Conservation (phyloP, 2,329 filamentous ascomycete species). For the Ceratocystiopsis sp. region DNA sequence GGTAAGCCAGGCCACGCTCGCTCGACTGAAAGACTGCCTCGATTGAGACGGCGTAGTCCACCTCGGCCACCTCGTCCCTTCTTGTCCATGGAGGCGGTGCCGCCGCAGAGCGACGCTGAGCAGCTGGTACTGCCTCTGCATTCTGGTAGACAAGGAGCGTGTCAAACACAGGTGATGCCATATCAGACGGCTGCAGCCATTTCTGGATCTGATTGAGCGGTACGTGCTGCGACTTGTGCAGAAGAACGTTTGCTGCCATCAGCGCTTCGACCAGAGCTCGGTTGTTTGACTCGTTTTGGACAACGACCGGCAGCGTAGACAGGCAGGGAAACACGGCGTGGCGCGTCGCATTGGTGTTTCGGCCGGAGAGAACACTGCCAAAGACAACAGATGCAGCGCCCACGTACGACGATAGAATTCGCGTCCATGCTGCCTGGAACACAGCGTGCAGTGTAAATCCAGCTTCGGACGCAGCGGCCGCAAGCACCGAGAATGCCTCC, state of each 20-base stretch:
- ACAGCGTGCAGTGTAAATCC: constrained; percentile 62
- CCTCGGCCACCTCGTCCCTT: constrained; percentile 46
- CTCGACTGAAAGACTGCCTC: constrained; percentile 46
- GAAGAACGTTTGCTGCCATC: constrained; percentile 44
- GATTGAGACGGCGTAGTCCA: constrained; percentile 67
- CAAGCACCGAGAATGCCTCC: constrained; percentile 28
- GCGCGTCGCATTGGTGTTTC: constrained; percentile 42
- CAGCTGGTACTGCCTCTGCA: constrained; percentile 11
- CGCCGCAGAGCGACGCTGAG: constrained; percentile 10
- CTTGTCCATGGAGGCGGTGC: constrained; percentile 33
- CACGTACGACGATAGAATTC: constrained; percentile 56
- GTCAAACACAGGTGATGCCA: constrained; percentile 49
- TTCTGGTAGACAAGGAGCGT: constrained; percentile 76
- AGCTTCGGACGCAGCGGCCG: constrained; percentile 33
- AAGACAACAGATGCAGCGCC: constrained; percentile 62
- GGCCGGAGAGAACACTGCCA: constrained; percentile 64
- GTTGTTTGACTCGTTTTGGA: constrained; percentile 37
- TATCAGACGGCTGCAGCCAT: constrained; percentile 36
- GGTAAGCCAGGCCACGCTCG: constrained; percentile 35
- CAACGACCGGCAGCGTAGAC: constrained; percentile 58
- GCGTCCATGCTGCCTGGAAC: constrained; percentile 63
- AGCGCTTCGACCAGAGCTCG: constrained; percentile 40
- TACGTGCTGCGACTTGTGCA: constrained; percentile 55
- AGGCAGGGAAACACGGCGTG: constrained; percentile 59
- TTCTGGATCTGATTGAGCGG: constrained; percentile 57